These are phyloP conservation scores for Aspergillus carlsbadensis DNA, from an alignment of 495 filamentous ascomycete species.

Conservation along the genomic window DNA sequence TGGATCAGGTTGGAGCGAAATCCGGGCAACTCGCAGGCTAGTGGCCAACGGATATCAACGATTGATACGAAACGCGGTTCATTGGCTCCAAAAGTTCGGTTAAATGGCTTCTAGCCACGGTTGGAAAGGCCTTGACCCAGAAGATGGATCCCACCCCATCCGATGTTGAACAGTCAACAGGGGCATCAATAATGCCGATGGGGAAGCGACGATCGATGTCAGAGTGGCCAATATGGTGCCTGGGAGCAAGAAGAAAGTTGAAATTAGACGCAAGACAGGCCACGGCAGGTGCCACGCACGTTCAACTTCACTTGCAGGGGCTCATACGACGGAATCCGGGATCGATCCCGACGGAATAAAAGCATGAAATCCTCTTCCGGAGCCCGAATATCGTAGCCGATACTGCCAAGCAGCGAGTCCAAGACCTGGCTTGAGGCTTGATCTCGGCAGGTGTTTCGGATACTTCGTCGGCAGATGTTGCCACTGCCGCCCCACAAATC, in stretches of 20 bases:
- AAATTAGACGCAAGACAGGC: background rate
- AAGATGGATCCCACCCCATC: background rate
- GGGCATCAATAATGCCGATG: too few relatives aligned
- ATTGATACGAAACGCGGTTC: background rate
- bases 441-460: too few relatives aligned
- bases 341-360: slow-evolving; percentile 1
- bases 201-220: too few relatives aligned
- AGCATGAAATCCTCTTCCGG: background rate
- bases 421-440: too few relatives aligned
- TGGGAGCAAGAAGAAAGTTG: background rate
- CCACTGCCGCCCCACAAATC: too few relatives aligned
- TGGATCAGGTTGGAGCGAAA: background rate
- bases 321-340: background rate
- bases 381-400: background rate
- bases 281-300: too few relatives aligned
- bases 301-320: too few relatives aligned
- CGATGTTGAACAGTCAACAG: background rate
- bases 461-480: too few relatives aligned
- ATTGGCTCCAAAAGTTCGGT: background rate
- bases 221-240: too few relatives aligned
- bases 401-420: slow-evolving; percentile 1
- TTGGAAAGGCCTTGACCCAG: background rate
- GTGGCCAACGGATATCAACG: background rate
- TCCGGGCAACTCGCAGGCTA: background rate
- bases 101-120: background rate